These are phyloP conservation scores for Cladosporium sp. DNA, from an alignment of 2,329 filamentous ascomycete genomes.

Conservation along the genomic window DNA sequence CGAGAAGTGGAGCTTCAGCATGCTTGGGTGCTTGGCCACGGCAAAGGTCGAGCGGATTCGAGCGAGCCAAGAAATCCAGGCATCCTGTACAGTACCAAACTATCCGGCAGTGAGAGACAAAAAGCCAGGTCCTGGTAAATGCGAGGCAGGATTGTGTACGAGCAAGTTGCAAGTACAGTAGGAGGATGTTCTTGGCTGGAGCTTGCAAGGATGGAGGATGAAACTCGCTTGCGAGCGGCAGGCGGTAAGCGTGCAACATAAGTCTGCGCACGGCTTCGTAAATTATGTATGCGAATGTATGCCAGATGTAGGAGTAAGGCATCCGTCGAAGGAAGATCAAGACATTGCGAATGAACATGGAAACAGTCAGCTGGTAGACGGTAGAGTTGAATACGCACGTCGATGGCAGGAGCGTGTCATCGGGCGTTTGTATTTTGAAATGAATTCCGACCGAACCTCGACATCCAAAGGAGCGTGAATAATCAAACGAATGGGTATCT, in stretches of 20 bases:
- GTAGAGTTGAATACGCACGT: background rate
- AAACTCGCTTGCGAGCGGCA: background rate
- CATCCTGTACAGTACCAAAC: background rate
- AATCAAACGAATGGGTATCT: background rate
- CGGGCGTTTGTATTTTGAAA: background rate
- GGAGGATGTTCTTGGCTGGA: background rate
- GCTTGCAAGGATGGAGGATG: background rate
- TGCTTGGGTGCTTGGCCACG: background rate
- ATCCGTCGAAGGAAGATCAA: background rate
- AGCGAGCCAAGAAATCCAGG: background rate
- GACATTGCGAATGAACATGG: background rate
- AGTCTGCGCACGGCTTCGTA: background rate
- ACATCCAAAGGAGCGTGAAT: background rate
- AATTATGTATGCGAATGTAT: background rate
- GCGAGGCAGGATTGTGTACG: background rate
- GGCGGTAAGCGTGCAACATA: background rate
- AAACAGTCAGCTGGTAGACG: background rate
- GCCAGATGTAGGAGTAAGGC: too few relatives aligned
- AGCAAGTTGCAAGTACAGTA: background rate
- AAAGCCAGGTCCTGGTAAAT: background rate
- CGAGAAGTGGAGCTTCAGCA: slow-evolving; percentile 13
- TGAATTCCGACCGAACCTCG: background rate
- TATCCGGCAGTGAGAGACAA: background rate
- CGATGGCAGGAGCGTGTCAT: background rate
- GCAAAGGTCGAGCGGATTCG: background rate